Evolutionary conservation across 1,284 basidiomycete species (phyloP), one percentile per base, ranked within the genome.

Genomic region (Puccinia triticina): DNA sequence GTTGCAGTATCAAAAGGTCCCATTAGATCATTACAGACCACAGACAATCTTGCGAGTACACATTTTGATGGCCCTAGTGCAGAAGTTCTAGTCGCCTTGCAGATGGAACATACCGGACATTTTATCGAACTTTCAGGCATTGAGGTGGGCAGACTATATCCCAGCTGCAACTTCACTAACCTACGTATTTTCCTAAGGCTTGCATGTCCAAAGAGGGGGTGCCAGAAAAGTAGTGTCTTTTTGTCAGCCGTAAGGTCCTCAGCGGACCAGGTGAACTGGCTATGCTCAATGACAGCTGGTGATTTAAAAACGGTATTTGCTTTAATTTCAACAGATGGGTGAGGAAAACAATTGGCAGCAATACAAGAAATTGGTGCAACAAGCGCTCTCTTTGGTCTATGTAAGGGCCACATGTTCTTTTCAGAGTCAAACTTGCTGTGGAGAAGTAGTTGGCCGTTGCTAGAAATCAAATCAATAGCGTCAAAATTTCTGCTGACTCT

Each of bases 201-300:
- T 55, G 43, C 53, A n/a, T 74, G 48, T 7, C 72, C 72, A 34
- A 74, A 74, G 23, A 74, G 50, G 43, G 11, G 29, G 21, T 73
- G 71, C 71, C 71, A 73, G 14, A 50, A 43, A n/a, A 73, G 48
- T 5, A 74, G 48, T 14, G 21, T n/a, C 23, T 74, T 74, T 46
- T 74, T 21, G 23, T 67, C n/a, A 1, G 21, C 40, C 7, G 18
- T 67, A 5, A 67, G 64, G 18, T 37, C 34, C 14, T 43, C 37
- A 21, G 34, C 5, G 2, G 37, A 10, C 14, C 40, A 69, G 11
- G 37, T 69, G 8, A 26, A 11, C 16, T 10, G 29, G 32, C 3
- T 37, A 26, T 29, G 26, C 29, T 16, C 57, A 59, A 59, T 32
- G 57, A 29, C 5, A 29, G 26, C 29, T n/a, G 57, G 57, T 18